A percentile compares a stretch with the other conserved stretches of the same genome.
These are phyloP conservation scores for Nicotiana tomentosiformis DNA, from an alignment of 257 asterid species.

Conservation along the genomic window DNA sequence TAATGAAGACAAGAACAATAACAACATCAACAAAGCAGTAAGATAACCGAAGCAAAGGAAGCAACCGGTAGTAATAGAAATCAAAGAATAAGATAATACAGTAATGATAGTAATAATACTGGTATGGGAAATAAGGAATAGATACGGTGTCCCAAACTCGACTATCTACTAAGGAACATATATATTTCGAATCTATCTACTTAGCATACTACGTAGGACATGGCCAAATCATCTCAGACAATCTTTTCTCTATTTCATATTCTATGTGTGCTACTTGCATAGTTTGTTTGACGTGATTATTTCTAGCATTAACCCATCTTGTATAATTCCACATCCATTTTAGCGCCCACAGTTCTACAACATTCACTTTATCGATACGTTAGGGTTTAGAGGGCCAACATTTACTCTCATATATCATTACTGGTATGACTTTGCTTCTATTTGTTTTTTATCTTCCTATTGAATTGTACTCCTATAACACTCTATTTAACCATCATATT, in stretches of 20 bases:
- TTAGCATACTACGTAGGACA: neutral
- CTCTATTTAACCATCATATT: neutral
- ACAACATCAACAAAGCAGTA: too few species aligned
- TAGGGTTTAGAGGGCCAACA: neutral
- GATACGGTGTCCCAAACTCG: too few species aligned
- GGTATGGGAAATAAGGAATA: too few species aligned
- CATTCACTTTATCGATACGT: too few species aligned
- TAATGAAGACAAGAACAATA: too few species aligned
- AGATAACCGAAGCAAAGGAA: too few species aligned
- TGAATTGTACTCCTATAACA: neutral
- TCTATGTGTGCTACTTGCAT: neutral
- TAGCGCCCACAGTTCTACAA: neutral
- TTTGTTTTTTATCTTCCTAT: neutral
- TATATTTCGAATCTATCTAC: neutral
- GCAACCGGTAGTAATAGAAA: too few species aligned
- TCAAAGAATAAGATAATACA: too few species aligned
- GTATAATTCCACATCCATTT: neutral
- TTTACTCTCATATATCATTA: neutral
- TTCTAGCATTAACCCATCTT: neutral
- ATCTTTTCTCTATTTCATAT: neutral
- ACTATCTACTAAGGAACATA: too few species aligned
- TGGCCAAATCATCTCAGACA: neutral
- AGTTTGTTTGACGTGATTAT: neutral
- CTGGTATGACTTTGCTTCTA: neutral
- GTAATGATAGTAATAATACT: too few species aligned